These are phyloP conservation scores for Penicillium canariense DNA, from an alignment of 495 filamentous ascomycete genomes.

Conservation along the genomic window DNA sequence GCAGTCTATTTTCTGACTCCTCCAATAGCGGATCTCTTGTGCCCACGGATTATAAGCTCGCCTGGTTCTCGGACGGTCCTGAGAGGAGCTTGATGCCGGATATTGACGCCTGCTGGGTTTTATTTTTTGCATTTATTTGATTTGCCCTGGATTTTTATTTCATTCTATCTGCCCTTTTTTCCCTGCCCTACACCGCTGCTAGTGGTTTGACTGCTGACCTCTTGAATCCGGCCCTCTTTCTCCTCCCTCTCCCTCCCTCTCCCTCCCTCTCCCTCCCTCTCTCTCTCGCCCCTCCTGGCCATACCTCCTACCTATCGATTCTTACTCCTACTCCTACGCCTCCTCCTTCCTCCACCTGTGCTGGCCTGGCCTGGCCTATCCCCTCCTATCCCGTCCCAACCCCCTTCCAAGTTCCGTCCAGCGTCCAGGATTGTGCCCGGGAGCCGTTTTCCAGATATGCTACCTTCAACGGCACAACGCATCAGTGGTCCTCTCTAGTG, in stretches of 20 bases:
- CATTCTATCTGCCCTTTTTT: neutral
- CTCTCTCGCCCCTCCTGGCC: neutral
- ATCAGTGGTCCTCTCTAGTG: constrained; percentile 28
- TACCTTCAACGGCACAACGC: constrained; percentile 23
- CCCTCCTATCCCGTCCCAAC: neutral
- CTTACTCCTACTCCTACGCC: neutral
- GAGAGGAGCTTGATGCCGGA: constrained; percentile 27
- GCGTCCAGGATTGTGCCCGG: neutral
- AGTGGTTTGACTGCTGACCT: constrained; percentile 11
- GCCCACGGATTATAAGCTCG: constrained; percentile 42
- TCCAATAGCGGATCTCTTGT: constrained; percentile 39
- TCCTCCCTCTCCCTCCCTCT: neutral
- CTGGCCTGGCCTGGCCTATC: too few relatives aligned
- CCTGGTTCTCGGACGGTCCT: constrained; percentile 24
- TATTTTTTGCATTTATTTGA: neutral
- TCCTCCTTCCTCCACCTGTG: neutral
- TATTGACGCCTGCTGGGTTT: constrained; percentile 21
- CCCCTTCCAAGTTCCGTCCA: neutral
- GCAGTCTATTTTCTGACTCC: constrained; percentile 46
- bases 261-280: neutral
- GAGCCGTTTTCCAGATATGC: constrained; percentile 35
- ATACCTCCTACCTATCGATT: neutral
- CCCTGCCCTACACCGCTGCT: neutral
- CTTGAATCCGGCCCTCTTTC: constrained; percentile 7
- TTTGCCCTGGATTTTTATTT: neutral